Base-by-base conservation (phyloP, 1,284 basidiomycete species). In the Rhodotorula sp. region DNA sequence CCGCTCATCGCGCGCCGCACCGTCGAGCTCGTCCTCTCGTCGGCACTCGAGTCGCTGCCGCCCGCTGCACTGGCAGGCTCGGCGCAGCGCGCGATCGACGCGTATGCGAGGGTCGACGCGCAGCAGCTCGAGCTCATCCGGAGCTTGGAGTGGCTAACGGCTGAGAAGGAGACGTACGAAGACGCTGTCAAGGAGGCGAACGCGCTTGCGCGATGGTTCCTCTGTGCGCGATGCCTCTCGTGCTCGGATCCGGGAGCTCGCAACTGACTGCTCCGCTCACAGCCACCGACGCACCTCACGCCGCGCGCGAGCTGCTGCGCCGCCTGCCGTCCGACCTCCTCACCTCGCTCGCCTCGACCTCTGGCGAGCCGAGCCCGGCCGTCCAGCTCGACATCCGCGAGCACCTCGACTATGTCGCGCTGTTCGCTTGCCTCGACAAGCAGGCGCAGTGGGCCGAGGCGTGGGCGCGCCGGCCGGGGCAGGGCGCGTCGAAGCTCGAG, bases 121-220 rank as follows among this genome's bases (percentile, higher is more conserved):
- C 81, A 82, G 1, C 91, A 96, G 79, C 25, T 63, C 27, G 62
- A 63, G 81, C 84, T 99, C 14, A 86, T 97, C 62, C 87, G 93
- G 14, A 91, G 91, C 0, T 89, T 98, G 68, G 95, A 98, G 79
- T 99, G 96, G 96, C 91, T 96, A 58, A 91, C 88, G 0, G 91
- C 68, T 56, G 71, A 70, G 62, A 86, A 88, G 54, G 83, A 85
- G 25, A 96, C 92, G 1, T 88, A 89, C 74, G 82, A 84, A n/a
- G 88, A 88, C 23, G 93, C 93, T 0, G 83, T 97, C 7, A 87
- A 90, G 78, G 91, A 93, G 77, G 88, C 91, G 3, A 93, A 94
- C 72, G 88, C 91, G 53, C 90, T 95, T 63, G 81, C 92, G 67
- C 88, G 93, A 21, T 93, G 92, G 80, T 92, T 96, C 84, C 86